Conservation (phyloP, 106 monocot genomes). For the Allium fistulosum region DNA sequence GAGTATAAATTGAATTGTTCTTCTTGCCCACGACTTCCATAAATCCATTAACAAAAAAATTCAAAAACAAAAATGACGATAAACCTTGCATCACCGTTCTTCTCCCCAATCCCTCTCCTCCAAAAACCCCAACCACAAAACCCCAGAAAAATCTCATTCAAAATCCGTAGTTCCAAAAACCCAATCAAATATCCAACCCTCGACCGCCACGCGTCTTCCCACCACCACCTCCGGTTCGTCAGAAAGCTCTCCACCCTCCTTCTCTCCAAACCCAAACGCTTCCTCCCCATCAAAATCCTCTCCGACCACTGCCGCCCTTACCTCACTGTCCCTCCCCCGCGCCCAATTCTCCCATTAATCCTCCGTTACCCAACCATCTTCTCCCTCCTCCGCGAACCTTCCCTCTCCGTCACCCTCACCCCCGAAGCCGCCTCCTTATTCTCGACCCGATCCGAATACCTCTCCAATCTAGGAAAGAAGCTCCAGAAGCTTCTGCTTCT, state of each 20-base stretch:
- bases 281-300: slow-evolving; percentile 83
- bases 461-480: slow-evolving; percentile 48
- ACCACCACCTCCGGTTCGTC: slow-evolving; percentile 76
- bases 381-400: slow-evolving; percentile 45
- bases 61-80: too few relatives aligned
- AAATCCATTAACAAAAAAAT: too few relatives aligned
- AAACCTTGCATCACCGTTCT: too few relatives aligned
- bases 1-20: too few relatives aligned
- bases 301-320: slow-evolving; percentile 53
- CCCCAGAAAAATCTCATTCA: too few relatives aligned
- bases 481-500: slow-evolving; percentile 72
- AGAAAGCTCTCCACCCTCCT: slow-evolving; percentile 73
- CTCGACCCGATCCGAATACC: slow-evolving; percentile 22
- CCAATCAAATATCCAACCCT: slow-evolving; percentile 30
- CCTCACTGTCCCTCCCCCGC: slow-evolving; percentile 45
- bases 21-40: too few relatives aligned
- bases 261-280: slow-evolving; percentile 88
- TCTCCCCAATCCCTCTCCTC: too few relatives aligned
- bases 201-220: slow-evolving; percentile 59
- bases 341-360: slow-evolving; percentile 61
- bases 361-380: slow-evolving; percentile 84
- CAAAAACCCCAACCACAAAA: too few relatives aligned
- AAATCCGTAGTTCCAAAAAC: too few relatives aligned
- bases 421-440: slow-evolving; percentile 50
- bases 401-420: slow-evolving; percentile 48